Percentiles rank a stretch among this genome's conserved stretches.
These are phyloP conservation scores for Camelina neglecta DNA, from an alignment of 345 rosid genomes.

Conservation along the genomic window DNA sequence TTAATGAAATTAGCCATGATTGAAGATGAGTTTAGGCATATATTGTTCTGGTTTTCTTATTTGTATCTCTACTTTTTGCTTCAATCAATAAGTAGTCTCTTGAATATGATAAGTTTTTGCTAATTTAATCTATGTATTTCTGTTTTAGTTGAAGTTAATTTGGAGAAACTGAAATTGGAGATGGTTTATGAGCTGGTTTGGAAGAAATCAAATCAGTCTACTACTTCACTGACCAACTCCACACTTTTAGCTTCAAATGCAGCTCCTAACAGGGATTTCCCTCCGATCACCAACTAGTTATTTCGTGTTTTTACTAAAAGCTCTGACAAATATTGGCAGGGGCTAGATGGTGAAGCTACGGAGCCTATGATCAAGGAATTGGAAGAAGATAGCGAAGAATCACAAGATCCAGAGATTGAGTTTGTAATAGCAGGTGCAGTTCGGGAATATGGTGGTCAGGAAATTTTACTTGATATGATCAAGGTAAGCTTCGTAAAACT, in stretches of 20 bases:
- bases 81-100: too few relatives aligned
- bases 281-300: conserved; percentile 67
- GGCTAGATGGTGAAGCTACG: conserved; percentile 99
- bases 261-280: conserved; percentile 71
- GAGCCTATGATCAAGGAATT: conserved; percentile 99
- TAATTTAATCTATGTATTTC: too few relatives aligned
- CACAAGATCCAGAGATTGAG: conserved; percentile 98
- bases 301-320: conserved; percentile 13
- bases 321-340: conserved; percentile 56
- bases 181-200: conserved; percentile 93
- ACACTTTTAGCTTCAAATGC: conserved; percentile 65
- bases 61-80: too few relatives aligned
- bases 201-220: conserved; percentile 92
- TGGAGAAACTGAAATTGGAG: too few relatives aligned
- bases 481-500: conserved; percentile 59
- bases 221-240: conserved; percentile 62
- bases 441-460: conserved; percentile 87
- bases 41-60: too few relatives aligned
- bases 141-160: too few relatives aligned
- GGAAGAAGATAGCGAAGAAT: conserved; percentile 99
- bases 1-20: too few relatives aligned
- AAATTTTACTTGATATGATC: conserved; percentile 86
- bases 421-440: conserved; percentile 99
- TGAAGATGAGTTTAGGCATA: too few relatives aligned
- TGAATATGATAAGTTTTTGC: too few relatives aligned